Evolutionary conservation across 2,329 filamentous ascomycete genomes (phyloP).

Genomic region (Apiospora hydei): DNA sequence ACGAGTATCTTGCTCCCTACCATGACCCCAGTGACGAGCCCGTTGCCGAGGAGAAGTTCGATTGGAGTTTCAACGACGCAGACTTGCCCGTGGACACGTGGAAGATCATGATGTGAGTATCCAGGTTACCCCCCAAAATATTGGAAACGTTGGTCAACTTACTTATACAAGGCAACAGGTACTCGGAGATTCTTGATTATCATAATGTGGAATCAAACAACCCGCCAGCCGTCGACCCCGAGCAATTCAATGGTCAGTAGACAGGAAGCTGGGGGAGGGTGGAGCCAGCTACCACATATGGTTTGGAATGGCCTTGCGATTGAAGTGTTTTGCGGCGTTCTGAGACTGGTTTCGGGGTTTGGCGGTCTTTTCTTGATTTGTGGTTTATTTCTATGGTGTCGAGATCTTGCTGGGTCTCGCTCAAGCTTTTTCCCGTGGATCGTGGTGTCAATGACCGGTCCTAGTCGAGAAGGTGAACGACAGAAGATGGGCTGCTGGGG

Average conservation of each 20-base stretch:
- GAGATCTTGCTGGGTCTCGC: constrained; percentile 4
- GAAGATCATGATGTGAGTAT: constrained; percentile 99
- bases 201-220: constrained; percentile 80
- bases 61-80: constrained; percentile 99
- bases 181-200: constrained; percentile 98
- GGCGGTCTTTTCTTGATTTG: constrained; percentile 19
- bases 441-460: constrained; percentile 9
- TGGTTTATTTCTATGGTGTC: constrained; percentile 11
- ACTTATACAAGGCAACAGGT: constrained; percentile 64
- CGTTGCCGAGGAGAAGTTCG: constrained; percentile 94
- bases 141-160: constrained; percentile 30
- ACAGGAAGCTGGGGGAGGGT: neutral
- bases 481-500: neutral
- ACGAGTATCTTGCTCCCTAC: constrained; percentile 95
- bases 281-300: neutral
- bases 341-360: constrained; percentile 24
- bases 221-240: constrained; percentile 48
- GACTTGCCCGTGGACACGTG: constrained; percentile 98
- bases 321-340: constrained; percentile 36
- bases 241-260: constrained; percentile 48
- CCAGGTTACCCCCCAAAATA: neutral
- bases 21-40: constrained; percentile 98
- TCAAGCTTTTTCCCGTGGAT: constrained; percentile 16
- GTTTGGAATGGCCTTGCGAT: constrained; percentile 20
- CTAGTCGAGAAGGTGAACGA: neutral